Evolutionary conservation across 2,329 filamentous ascomycete genomes (phyloP).

Genomic region (Remersonia thermophila): DNA sequence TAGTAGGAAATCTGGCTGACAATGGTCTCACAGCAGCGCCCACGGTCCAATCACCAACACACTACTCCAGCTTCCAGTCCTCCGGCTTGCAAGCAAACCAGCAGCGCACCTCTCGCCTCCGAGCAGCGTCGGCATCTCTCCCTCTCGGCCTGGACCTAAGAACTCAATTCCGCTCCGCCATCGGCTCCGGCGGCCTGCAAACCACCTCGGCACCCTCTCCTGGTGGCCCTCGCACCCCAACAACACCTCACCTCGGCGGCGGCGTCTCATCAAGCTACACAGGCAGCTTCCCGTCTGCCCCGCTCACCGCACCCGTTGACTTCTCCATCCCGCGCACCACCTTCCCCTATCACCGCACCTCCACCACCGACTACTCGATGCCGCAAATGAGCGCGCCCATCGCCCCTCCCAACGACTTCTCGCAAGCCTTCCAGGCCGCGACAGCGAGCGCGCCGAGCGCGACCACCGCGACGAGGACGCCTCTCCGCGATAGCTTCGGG

Average conservation of each 20-base stretch:
- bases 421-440: constrained; percentile 31
- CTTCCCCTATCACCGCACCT: constrained; percentile 16
- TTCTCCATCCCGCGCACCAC: constrained; percentile 26
- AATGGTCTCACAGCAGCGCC: constrained; percentile 20
- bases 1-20: no score
- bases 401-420: constrained; percentile 39
- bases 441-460: constrained; percentile 27
- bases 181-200: constrained; percentile 19
- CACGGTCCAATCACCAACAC: constrained; percentile 36
- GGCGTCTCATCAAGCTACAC: constrained; percentile 32
- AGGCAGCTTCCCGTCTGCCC: constrained; percentile 40
- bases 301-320: constrained; percentile 41
- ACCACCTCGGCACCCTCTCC: no score
- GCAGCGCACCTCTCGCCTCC: constrained; percentile 34
- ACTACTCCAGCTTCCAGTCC: constrained; percentile 34
- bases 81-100: constrained; percentile 30
- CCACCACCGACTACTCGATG: constrained; percentile 36
- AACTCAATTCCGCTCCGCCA: constrained; percentile 30
- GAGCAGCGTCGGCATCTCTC: constrained; percentile 37
- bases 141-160: constrained; percentile 34
- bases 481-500: constrained; percentile 34
- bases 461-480: constrained; percentile 26
- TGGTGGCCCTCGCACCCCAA: constrained; percentile 26
- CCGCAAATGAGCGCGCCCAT: constrained; percentile 44
- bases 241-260: constrained; percentile 28